Evolutionary conservation across 1,139 yeast species (phyloP).

Genomic region (Scheffersomyces cryptocercus): DNA sequence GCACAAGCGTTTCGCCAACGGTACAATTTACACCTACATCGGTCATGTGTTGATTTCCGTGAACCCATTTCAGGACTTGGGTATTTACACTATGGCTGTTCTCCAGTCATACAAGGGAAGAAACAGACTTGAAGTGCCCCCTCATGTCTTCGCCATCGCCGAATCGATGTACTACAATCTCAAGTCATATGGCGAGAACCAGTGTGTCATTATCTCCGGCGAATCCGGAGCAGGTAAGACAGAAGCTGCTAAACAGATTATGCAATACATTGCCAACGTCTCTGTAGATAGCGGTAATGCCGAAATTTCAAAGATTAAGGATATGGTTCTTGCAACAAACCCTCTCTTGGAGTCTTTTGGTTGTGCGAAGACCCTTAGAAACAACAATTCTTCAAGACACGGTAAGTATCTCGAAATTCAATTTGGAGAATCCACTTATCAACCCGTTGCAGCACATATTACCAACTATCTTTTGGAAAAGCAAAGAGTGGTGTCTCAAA

Average conservation of each 20-base stretch:
- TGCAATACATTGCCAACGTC: conserved; percentile 97
- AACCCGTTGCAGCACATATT: conserved; percentile 93
- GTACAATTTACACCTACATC: conserved; percentile 84
- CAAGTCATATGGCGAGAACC: conserved; percentile 92
- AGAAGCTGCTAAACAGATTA: conserved; percentile 96
- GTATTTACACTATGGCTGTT: conserved; percentile 83
- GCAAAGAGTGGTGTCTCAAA: conserved; percentile 93
- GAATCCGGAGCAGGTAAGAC: conserved; percentile 99
- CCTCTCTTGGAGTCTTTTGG: conserved; percentile 97
- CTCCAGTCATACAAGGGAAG: conserved; percentile 82
- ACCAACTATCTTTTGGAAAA: conserved; percentile 94
- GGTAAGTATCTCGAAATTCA: conserved; percentile 94
- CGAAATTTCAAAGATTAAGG: conserved; percentile 81
- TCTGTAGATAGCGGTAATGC: conserved; percentile 32
- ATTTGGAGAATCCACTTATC: conserved; percentile 71
- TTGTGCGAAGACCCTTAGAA: conserved; percentile 95
- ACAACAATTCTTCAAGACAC: conserved; percentile 95
- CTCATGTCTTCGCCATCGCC: conserved; percentile 97
- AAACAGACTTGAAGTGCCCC: conserved; percentile 95
- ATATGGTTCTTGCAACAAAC: conserved; percentile 97
- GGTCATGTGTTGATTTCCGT: conserved; percentile 92
- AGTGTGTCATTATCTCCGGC: conserved; percentile 97
- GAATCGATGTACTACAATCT: conserved; percentile 95
- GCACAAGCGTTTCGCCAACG: conserved; percentile 85
- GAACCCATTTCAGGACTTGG: conserved; percentile 94